phyloP scores from a whole-genome alignment of 495 filamentous ascomycete species.

The Melanomma pulvis-pyrius region DNA sequence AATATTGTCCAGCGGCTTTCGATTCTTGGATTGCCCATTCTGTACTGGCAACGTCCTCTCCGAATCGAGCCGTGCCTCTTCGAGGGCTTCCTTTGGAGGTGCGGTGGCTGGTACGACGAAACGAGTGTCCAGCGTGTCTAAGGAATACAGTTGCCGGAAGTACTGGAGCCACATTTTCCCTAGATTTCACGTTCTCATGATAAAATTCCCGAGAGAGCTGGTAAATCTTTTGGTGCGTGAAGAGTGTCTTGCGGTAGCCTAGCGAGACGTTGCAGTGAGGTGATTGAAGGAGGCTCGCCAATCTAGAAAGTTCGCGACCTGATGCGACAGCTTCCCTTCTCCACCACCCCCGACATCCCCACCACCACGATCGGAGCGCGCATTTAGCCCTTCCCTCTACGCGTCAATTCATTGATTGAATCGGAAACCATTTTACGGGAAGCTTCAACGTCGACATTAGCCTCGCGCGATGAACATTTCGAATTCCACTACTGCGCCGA shows the following conservation, averaged over 20 bases:
- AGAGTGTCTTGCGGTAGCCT: not conserved
- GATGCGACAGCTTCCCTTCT: constrained; percentile 25
- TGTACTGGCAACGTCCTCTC: constrained; percentile 40
- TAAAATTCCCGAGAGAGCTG: not conserved
- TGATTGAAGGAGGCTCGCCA: constrained; percentile 3
- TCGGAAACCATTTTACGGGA: not conserved
- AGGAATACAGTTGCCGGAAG: constrained; percentile 68
- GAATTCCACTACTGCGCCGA: constrained; percentile 35
- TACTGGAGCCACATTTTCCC: constrained; percentile 44
- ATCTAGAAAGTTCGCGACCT: constrained; percentile 24
- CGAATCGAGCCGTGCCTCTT: constrained; percentile 43
- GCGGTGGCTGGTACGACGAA: constrained; percentile 73
- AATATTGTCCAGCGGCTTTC: constrained; percentile 45
- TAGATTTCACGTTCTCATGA: constrained; percentile 8
- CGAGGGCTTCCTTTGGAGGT: constrained; percentile 59
- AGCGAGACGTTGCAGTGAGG: not conserved
- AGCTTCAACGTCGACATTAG: not conserved
- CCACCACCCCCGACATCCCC: constrained; percentile 8
- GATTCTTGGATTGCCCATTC: constrained; percentile 46
- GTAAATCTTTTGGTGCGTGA: not conserved
- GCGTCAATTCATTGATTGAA: constrained; percentile 20
- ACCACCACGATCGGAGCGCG: constrained; percentile 3
- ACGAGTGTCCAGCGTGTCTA: constrained; percentile 92
- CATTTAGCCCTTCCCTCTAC: not conserved
- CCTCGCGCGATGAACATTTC: constrained; percentile 31